Evolutionary conservation across 257 asterid genomes (phyloP), one percentile per base, ranked within the genome.

Genomic region (Solanum clarkiae): DNA sequence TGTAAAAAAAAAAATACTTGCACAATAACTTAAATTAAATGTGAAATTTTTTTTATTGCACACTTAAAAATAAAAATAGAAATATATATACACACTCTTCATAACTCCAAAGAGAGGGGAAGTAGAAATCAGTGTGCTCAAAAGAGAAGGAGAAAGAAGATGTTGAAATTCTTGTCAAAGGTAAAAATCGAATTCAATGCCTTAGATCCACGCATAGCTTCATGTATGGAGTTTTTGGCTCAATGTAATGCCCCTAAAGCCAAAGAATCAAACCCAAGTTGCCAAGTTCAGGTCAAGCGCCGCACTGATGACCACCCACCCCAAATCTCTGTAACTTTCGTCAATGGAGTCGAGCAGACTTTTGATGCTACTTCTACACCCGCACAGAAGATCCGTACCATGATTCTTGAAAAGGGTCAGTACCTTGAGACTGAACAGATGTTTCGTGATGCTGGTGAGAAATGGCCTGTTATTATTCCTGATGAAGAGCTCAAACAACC

Each of bases 121-220:
- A 53, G 49, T 4, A 29, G 47, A 53, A 79, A 53, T 16, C 45
- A 45, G 29, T 2, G 40, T 22, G 13, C 1, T 24, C 10, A 47
- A 51, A 56, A 32, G 56, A 18, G 14, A 53, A 44, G 77, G 4
- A 26, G 10, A 4, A 24, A 74, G n/a, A 90, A 90, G 71, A 92
- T 96, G 99, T 71, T 96, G 94, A 96, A 96, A 88, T 96, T 96
- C 86, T 88, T 96, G 85, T 96, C 98, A n/a, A 94, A 92, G 88
- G 99, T 95, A 86, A 93, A 85, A 66, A 92, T 96, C 92, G 99
- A 96, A 65, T 96, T 96, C 95, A 96, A 96, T 81, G 98, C 98
- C 17, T 86, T 96, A 57, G 99, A 96, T 89, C 95, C 98, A 32
- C 90, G 99, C 8, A 86, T 90, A 80, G 98, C 98, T 1, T 92